Percentiles rank a stretch among this genome's conserved stretches.
These are phyloP conservation scores for Clarireedia paspali DNA, from an alignment of 2,329 filamentous ascomycete genomes.

Conservation along the genomic window DNA sequence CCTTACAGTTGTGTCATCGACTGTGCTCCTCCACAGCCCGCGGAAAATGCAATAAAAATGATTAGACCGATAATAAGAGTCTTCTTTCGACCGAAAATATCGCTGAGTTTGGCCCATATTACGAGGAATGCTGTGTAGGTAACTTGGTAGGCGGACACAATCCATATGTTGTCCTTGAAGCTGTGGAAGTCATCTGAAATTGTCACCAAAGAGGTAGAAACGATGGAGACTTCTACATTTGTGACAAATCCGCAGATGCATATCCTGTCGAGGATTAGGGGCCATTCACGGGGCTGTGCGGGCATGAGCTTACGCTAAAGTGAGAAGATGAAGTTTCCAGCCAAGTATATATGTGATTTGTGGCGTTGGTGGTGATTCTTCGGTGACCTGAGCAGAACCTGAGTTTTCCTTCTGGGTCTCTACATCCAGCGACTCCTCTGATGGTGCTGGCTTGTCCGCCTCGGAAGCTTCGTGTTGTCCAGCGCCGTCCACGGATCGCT, in stretches of 20 bases:
- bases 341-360: neutral
- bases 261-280: constrained; percentile 6
- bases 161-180: neutral
- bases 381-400: neutral
- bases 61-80: neutral
- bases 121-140: neutral
- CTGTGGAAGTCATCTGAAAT: neutral
- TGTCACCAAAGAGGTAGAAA: neutral
- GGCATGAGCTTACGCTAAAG: neutral
- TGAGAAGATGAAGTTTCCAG: neutral
- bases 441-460: neutral
- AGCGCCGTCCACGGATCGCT: neutral
- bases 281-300: neutral
- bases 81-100: neutral
- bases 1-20: neutral
- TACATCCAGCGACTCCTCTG: neutral
- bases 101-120: constrained; percentile 1
- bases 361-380: neutral
- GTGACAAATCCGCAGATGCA: neutral
- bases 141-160: neutral
- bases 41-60: neutral
- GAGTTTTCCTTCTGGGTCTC: neutral
- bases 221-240: neutral
- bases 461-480: neutral
- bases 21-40: neutral